A percentile compares a stretch with the other conserved stretches of the same genome.
These are phyloP conservation scores for Coemansia sp. DNA, from an alignment of 192 early-diverging fungal species.

Conservation along the genomic window DNA sequence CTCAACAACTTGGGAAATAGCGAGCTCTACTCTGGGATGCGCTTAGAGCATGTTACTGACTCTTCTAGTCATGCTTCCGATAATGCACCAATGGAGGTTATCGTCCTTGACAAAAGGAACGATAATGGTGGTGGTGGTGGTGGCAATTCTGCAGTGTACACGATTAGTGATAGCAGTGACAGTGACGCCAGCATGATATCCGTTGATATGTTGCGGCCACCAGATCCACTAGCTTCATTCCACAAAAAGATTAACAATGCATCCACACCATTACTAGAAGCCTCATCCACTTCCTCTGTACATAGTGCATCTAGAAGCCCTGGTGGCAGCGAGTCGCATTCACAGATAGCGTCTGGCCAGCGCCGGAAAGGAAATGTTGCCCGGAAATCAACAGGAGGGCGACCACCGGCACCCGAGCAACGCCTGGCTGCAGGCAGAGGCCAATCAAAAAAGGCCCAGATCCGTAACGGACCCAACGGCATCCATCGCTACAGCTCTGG, in stretches of 20 bases:
- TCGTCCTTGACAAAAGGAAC: constrained; percentile 12
- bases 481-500: background rate
- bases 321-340: background rate
- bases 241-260: background rate
- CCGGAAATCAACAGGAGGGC: constrained; percentile 1
- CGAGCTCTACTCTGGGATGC: constrained; percentile 5
- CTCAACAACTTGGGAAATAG: background rate
- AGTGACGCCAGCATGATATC: constrained; percentile 3
- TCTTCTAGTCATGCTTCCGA: background rate
- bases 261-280: no score
- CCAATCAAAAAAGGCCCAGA: background rate
- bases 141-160: background rate
- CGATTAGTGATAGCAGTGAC: constrained; percentile 1
- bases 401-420: background rate
- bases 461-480: background rate
- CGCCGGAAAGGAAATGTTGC: background rate
- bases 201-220: constrained; percentile 3
- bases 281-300: background rate
- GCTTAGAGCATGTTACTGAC: constrained; percentile 6
- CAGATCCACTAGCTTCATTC: background rate
- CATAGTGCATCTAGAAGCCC: background rate
- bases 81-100: constrained; percentile 4
- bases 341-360: no score
- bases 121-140: background rate
- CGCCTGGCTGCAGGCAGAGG: background rate